Percentiles rank a stretch among this genome's conserved stretches.
Conservation (phyloP, 345 rosid genomes). For the Raphanus raphanistrum region DNA sequence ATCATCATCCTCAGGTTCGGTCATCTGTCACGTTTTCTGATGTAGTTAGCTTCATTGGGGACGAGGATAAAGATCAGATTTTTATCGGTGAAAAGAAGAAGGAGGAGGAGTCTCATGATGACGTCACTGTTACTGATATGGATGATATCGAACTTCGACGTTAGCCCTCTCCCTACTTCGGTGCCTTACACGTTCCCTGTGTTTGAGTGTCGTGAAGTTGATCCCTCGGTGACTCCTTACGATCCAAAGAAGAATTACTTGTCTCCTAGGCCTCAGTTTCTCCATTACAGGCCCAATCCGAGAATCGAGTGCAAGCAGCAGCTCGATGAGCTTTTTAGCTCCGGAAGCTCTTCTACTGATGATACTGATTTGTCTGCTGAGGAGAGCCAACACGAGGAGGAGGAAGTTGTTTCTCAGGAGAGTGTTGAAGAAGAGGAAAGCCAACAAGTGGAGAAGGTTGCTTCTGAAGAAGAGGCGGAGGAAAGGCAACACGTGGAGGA, state of each 20-base stretch:
- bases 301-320: constrained; percentile 49
- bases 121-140: constrained; percentile 39
- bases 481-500: constrained; percentile 37
- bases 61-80: constrained; percentile 41
- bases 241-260: constrained; percentile 55
- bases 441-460: constrained; percentile 35
- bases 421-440: constrained; percentile 40
- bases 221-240: constrained; percentile 60
- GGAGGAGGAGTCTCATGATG: constrained; percentile 13
- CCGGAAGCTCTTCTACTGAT: constrained; percentile 50
- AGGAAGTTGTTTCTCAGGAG: constrained; percentile 34
- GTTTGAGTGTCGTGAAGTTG: constrained; percentile 39
- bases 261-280: constrained; percentile 73
- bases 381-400: constrained; percentile 45
- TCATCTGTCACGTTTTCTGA: constrained; percentile 51
- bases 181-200: constrained; percentile 21
- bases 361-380: constrained; percentile 55
- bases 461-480: constrained; percentile 28
- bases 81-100: background rate
- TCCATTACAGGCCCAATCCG: constrained; percentile 62
- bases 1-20: constrained; percentile 31
- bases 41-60: constrained; percentile 36
- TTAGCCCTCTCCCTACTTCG: constrained; percentile 9
- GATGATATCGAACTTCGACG: background rate
- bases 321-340: constrained; percentile 53